Evolutionary conservation across 2,329 filamentous ascomycete species (phyloP).

Genomic region (Cytospora chrysosperma): DNA sequence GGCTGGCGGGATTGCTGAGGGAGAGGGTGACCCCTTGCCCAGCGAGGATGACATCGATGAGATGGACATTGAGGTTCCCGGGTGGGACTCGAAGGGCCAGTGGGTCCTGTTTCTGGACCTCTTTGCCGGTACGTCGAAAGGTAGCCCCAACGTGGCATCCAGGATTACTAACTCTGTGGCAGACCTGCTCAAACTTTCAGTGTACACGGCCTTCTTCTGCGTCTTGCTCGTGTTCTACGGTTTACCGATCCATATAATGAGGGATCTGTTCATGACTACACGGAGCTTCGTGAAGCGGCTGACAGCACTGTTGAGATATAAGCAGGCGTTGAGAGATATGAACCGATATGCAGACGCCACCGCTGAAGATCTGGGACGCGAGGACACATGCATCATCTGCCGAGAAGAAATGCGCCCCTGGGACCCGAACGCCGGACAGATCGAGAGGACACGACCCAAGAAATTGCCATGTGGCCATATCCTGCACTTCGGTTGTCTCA

Average conservation of each 20-base stretch:
- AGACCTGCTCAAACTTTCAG: conserved; percentile 88
- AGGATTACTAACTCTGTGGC: conserved; percentile 2
- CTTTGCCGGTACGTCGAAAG: conserved; percentile 60
- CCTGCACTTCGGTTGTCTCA: conserved; percentile 87
- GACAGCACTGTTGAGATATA: conserved; percentile 84
- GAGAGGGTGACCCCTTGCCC: conserved; percentile 50
- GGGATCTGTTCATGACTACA: conserved; percentile 91
- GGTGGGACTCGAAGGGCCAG: conserved; percentile 94
- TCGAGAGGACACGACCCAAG: conserved; percentile 86
- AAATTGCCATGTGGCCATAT: conserved; percentile 97
- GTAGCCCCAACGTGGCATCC: neutral
- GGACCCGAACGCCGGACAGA: conserved; percentile 63
- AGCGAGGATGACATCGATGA: conserved; percentile 76
- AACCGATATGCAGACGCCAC: conserved; percentile 91
- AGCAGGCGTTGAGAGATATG: conserved; percentile 91
- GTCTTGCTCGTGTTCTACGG: conserved; percentile 94
- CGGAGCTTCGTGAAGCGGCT: conserved; percentile 88
- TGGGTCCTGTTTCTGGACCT: conserved; percentile 90
- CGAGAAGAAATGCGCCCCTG: conserved; percentile 92
- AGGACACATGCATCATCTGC: conserved; percentile 97
- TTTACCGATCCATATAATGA: conserved; percentile 92
- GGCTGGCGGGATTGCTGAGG: conserved; percentile 45
- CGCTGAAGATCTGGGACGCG: conserved; percentile 75
- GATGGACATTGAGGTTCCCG: conserved; percentile 90
- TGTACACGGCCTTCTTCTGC: conserved; percentile 89